Percentiles rank a stretch among this genome's conserved stretches.
Evolutionary conservation across 176 grass and related monocot species (phyloP).

Genomic region (Neostapfia colusana): DNA sequence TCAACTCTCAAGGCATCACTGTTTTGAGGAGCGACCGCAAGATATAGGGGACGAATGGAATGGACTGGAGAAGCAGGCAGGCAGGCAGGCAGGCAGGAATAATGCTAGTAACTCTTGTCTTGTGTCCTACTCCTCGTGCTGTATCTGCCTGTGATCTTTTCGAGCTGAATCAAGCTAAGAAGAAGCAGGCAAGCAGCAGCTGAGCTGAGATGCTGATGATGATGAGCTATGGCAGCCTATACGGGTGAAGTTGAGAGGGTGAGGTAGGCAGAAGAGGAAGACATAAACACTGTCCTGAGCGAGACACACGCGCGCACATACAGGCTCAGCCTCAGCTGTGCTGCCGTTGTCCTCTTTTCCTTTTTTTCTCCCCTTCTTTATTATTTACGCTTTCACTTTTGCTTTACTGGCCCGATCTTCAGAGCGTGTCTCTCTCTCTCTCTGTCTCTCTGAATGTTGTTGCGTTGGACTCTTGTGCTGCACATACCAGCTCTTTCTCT

Average conservation of each 20-base stretch:
- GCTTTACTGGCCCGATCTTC: slow-evolving; percentile 37
- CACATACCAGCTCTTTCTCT: neutral
- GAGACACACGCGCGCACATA: neutral
- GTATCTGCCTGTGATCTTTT: neutral
- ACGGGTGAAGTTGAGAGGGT: neutral
- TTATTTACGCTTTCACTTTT: slow-evolving; percentile 42
- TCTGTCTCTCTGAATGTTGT: neutral
- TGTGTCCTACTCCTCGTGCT: neutral
- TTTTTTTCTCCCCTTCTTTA: slow-evolving; percentile 41
- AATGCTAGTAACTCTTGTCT: neutral
- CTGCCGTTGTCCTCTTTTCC: slow-evolving; percentile 31
- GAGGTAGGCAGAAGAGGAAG: slow-evolving; percentile 1
- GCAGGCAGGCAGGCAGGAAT: too few relatives aligned
- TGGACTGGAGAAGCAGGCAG: too few relatives aligned
- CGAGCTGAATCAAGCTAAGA: neutral
- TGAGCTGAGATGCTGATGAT: neutral
- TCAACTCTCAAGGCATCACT: too few relatives aligned
- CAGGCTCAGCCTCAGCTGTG: neutral
- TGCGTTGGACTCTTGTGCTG: neutral
- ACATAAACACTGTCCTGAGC: neutral
- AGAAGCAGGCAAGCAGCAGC: too few relatives aligned
- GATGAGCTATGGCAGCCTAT: neutral
- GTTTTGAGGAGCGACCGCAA: too few relatives aligned
- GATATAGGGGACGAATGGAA: too few relatives aligned
- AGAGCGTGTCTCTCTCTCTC: neutral